Evolutionary conservation across 1,284 basidiomycete species (phyloP).

Genomic region (Cystobasidium slooffiae): DNA sequence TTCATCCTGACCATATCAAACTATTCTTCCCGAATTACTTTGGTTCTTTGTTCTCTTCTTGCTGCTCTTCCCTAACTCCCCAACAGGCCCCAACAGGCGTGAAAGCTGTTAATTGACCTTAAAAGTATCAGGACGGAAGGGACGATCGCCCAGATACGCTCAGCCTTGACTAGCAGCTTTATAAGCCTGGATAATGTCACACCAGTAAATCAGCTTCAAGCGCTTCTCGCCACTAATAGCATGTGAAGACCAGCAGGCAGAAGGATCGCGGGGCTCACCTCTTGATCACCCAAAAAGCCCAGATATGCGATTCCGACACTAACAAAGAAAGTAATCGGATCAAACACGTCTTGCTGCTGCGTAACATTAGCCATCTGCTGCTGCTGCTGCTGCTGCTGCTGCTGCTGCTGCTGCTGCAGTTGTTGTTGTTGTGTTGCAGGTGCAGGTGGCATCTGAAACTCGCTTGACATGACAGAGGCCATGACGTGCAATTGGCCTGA

Average conservation of each 20-base stretch:
- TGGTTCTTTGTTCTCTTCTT: no score
- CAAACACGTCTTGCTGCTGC: background rate
- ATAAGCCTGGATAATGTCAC: conserved; percentile 3
- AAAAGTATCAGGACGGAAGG: no score
- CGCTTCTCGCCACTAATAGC: background rate
- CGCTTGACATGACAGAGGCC: background rate
- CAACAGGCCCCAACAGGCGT: no score
- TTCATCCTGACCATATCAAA: no score
- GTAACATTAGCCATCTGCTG: background rate
- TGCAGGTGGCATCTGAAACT: conserved; percentile 9
- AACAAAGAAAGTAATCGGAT: conserved; percentile 26
- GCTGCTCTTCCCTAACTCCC: no score
- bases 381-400: background rate
- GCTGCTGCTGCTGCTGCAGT: conserved; percentile 6
- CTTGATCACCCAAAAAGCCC: conserved; percentile 41
- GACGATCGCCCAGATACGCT: no score
- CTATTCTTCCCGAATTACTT: no score
- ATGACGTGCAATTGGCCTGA: conserved; percentile 4
- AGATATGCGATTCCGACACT: conserved; percentile 38
- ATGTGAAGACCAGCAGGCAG: background rate
- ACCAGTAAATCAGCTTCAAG: background rate
- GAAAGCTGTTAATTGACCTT: no score
- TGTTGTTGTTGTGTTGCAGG: no score
- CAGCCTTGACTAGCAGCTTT: conserved; percentile 33
- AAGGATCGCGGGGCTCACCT: conserved; percentile 11